phyloP scores from a whole-genome alignment of 768 basidiomycete species.

The Tephrocybe sp. region DNA sequence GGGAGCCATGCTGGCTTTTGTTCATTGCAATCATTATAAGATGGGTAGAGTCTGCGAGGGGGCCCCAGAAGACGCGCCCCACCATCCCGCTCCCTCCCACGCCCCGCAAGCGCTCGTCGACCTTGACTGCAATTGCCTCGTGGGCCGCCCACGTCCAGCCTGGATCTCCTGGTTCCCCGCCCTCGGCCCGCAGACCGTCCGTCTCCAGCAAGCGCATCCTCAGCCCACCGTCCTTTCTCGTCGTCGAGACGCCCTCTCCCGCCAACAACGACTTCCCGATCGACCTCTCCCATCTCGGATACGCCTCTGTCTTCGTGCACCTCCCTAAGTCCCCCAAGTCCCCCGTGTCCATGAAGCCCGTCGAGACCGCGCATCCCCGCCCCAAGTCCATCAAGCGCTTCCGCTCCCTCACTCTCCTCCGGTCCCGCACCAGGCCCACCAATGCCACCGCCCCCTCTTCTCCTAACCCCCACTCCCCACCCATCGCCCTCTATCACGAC shows the following conservation, averaged over 20 bases:
- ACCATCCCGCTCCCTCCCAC: slow-evolving; percentile 25
- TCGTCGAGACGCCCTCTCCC: slow-evolving; percentile 46
- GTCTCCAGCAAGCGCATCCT: slow-evolving; percentile 19
- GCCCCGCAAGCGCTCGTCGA: slow-evolving; percentile 33
- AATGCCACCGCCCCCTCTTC: slow-evolving; percentile 18
- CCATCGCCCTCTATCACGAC: not conserved
- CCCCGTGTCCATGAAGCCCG: slow-evolving; percentile 30
- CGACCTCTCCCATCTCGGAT: slow-evolving; percentile 62
- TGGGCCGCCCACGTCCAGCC: slow-evolving; percentile 73
- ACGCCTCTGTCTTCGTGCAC: slow-evolving; percentile 65
- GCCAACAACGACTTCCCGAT: slow-evolving; percentile 46
- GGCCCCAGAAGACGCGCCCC: slow-evolving; percentile 36
- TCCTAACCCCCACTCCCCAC: slow-evolving; percentile 7
- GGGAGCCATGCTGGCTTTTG: no score
- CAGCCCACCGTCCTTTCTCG: slow-evolving; percentile 45
- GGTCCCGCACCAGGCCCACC: slow-evolving; percentile 31
- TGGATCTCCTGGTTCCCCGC: slow-evolving; percentile 56
- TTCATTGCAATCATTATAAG: no score
- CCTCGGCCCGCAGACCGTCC: slow-evolving; percentile 29
- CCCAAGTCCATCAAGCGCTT: slow-evolving; percentile 38
- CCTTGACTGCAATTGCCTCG: slow-evolving; percentile 48
- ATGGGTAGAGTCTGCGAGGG: no score
- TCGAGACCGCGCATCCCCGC: slow-evolving; percentile 16
- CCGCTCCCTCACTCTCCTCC: slow-evolving; percentile 52
- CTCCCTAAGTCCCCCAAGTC: slow-evolving; percentile 52